These are phyloP conservation scores for Pythium pyrilobum DNA, from an alignment of 352 stramenopile species.

Conservation along the genomic window DNA sequence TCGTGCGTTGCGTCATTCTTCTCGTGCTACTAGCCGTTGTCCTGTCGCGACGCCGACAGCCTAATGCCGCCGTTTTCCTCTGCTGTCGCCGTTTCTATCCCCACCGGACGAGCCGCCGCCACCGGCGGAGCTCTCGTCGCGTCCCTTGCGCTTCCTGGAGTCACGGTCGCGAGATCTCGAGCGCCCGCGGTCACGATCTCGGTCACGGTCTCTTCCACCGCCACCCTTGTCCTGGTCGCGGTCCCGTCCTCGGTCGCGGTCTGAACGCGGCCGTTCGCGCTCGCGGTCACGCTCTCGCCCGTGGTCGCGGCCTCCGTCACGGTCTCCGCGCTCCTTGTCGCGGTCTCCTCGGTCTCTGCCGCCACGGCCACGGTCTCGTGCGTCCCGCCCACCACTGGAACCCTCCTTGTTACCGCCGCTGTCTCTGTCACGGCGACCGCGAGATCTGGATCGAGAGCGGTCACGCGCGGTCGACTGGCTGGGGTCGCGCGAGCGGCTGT, in stretches of 20 bases:
- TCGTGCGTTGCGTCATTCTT: neutral
- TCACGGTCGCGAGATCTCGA: constrained; percentile 60
- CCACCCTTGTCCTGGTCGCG: constrained; percentile 26
- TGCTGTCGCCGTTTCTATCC: constrained; percentile 9
- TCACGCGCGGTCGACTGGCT: constrained; percentile 29
- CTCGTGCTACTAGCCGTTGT: neutral
- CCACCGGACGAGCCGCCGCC: constrained; percentile 3
- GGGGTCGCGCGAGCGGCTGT: constrained; percentile 32
- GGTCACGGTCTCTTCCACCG: constrained; percentile 23
- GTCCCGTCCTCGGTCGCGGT: constrained; percentile 28
- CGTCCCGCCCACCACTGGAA: constrained; percentile 16
- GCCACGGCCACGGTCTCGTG: constrained; percentile 32
- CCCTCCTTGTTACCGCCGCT: constrained; percentile 25
- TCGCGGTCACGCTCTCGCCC: constrained; percentile 25
- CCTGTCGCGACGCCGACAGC: neutral
- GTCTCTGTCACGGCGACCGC: constrained; percentile 28
- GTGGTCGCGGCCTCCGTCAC: constrained; percentile 22
- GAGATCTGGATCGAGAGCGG: constrained; percentile 50
- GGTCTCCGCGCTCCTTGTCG: constrained; percentile 21
- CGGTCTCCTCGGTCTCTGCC: constrained; percentile 25
- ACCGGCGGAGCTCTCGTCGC: constrained; percentile 37
- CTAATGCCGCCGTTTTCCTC: constrained; percentile 48
- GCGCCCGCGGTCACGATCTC: constrained; percentile 31
- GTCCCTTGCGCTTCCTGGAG: constrained; percentile 53
- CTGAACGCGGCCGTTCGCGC: constrained; percentile 14